These are phyloP conservation scores for Acacia pycnantha DNA, from an alignment of 331 rosid species.

Conservation along the genomic window DNA sequence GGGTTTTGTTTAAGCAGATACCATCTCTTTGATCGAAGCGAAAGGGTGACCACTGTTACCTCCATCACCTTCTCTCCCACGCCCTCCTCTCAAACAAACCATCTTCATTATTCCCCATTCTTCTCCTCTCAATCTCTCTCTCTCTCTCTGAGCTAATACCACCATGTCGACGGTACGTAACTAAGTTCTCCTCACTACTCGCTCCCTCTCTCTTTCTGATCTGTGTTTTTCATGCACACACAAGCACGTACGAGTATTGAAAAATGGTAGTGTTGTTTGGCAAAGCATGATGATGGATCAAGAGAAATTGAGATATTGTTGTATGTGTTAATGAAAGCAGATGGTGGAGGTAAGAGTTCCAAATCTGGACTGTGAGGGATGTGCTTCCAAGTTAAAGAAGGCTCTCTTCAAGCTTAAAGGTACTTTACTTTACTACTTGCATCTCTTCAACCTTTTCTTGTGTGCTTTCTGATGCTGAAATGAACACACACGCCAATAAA, in stretches of 20 bases:
- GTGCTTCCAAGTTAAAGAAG: conserved; percentile 83
- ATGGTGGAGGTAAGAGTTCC: conserved; percentile 95
- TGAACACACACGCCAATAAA: not conserved
- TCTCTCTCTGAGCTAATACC: conserved; percentile 9
- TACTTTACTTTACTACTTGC: conserved; percentile 17
- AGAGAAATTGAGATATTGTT: not conserved
- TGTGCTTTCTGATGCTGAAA: not conserved
- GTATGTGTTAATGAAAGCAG: conserved; percentile 34
- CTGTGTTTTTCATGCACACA: not conserved
- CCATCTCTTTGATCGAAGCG: conserved; percentile 21
- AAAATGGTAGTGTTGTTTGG: not conserved
- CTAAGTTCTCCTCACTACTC: conserved; percentile 21
- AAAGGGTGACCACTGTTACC: conserved; percentile 1
- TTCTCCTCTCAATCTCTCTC: too few species aligned
- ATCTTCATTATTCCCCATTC: not conserved
- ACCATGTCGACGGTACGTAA: conserved; percentile 53
- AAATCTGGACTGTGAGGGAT: conserved; percentile 93
- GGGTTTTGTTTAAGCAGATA: not conserved
- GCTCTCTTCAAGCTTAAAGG: conserved; percentile 86
- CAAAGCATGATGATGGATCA: not conserved
- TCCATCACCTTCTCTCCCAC: not conserved
- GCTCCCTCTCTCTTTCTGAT: not conserved
- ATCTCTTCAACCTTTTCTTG: not conserved
- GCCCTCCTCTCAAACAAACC: not conserved
- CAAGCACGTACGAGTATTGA: not conserved